Conservation (phyloP, 345 rosid genomes). For the Gossypium anomalum region DNA sequence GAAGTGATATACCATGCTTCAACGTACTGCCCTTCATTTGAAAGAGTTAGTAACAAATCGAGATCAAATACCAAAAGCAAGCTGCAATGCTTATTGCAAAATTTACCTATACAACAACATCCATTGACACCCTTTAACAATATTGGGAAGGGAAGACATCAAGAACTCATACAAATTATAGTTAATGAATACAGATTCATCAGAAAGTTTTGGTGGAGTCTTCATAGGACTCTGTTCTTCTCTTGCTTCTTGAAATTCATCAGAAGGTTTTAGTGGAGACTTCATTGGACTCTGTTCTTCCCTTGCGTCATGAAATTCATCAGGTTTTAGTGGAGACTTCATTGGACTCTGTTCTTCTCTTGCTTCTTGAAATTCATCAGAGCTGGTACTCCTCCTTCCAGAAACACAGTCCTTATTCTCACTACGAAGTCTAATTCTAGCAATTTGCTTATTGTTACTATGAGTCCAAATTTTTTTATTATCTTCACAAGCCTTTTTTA, state of each 20-base stretch:
- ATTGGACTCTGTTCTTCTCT: conserved; percentile 29
- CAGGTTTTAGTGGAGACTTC: conserved; percentile 22
- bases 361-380: conserved; percentile 46
- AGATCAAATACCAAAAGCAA: conserved; percentile 19
- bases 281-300: too few species aligned
- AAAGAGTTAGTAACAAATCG: conserved; percentile 36
- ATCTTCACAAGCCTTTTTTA: conserved; percentile 12
- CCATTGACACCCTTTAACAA: conserved; percentile 88
- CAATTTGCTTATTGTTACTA: conserved; percentile 14
- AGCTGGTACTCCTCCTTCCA: conserved; percentile 35
- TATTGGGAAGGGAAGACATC: conserved; percentile 70
- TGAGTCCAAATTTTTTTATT: conserved; percentile 5
- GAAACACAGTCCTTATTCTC: conserved; percentile 17
- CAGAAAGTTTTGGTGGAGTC: conserved; percentile 39
- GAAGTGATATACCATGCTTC: conserved; percentile 94
- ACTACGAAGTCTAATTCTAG: conserved; percentile 5
- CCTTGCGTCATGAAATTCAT: conserved; percentile 20
- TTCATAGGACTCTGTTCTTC: too few species aligned
- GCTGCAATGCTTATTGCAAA: conserved; percentile 5
- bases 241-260: too few species aligned
- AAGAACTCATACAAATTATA: conserved; percentile 65
- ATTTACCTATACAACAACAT: conserved; percentile 75
- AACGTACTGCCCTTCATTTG: conserved; percentile 95
- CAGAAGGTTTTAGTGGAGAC: conserved; percentile 8
- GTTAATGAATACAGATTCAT: conserved; percentile 61